These are phyloP conservation scores for Monilinia aucupariae DNA, from an alignment of 2,329 filamentous ascomycete species.

Conservation along the genomic window DNA sequence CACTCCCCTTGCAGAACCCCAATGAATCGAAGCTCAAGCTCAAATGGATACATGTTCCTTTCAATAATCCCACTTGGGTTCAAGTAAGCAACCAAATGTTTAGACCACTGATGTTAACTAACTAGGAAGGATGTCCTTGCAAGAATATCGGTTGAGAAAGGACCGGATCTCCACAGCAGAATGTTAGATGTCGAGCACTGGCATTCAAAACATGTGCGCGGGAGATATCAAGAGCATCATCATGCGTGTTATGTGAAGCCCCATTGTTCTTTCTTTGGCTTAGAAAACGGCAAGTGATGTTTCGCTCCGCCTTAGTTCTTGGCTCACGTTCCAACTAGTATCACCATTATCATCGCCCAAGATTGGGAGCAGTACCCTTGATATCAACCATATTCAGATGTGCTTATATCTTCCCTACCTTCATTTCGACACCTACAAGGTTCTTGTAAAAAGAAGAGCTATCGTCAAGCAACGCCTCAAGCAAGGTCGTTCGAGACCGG, in stretches of 20 bases:
- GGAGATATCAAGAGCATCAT: slow-evolving; percentile 16
- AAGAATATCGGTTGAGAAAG: slow-evolving; percentile 17
- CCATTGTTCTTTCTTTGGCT: slow-evolving; percentile 11
- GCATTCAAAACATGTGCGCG: slow-evolving; percentile 19
- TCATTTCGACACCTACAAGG: neutral
- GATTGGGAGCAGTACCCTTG: neutral
- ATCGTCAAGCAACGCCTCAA: neutral
- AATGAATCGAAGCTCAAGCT: neutral
- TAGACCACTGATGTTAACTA: neutral
- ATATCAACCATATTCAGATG: neutral
- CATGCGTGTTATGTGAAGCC: slow-evolving; percentile 20
- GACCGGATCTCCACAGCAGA: slow-evolving; percentile 6
- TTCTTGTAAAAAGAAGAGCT: neutral
- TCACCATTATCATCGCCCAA: neutral
- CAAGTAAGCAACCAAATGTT: neutral
- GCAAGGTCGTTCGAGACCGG: slow-evolving; percentile 12
- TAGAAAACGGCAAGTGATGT: neutral
- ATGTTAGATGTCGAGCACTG: slow-evolving; percentile 14
- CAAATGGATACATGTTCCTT: slow-evolving; percentile 5
- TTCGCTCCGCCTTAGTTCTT: neutral
- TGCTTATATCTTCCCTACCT: slow-evolving; percentile 3
- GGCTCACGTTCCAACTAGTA: neutral
- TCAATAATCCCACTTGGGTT: neutral
- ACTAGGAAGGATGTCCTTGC: neutral
- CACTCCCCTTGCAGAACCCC: neutral